These are phyloP conservation scores for Endotrypanum monterogeii DNA, from an alignment of 208 protist species.

Conservation along the genomic window DNA sequence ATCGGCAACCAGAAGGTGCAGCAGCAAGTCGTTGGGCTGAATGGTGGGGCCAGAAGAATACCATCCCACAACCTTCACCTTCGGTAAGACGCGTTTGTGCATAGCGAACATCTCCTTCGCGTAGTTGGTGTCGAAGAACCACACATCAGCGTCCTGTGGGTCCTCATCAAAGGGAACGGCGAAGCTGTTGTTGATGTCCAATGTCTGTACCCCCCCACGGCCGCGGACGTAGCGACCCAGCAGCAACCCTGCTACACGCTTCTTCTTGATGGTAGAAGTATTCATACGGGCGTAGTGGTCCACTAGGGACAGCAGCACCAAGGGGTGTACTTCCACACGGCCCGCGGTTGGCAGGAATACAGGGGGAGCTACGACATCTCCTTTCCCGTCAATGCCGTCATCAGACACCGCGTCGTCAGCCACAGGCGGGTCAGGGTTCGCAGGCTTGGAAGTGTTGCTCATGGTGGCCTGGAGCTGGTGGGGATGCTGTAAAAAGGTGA, in stretches of 20 bases:
- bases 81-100: conserved; percentile 99
- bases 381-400: conserved; percentile 28
- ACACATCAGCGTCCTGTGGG: conserved; percentile 95
- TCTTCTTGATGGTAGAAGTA: conserved; percentile 83
- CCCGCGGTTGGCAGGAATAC: conserved; percentile 54
- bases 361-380: conserved; percentile 19
- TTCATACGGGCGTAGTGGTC: conserved; percentile 99
- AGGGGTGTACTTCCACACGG: conserved; percentile 97
- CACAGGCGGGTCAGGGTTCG: conserved; percentile 7
- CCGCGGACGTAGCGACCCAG: conserved; percentile 89
- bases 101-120: conserved; percentile 98
- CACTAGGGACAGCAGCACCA: conserved; percentile 98
- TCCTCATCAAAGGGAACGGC: conserved; percentile 99
- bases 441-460: conserved; percentile 14
- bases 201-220: conserved; percentile 47
- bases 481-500: not conserved
- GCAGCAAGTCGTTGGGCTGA: conserved; percentile 95
- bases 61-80: conserved; percentile 98
- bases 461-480: not conserved
- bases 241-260: conserved; percentile 97
- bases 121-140: conserved; percentile 98
- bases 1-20: conserved; percentile 96
- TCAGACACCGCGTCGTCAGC: conserved; percentile 26
- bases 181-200: conserved; percentile 97
- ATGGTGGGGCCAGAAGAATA: conserved; percentile 99